These are phyloP conservation scores for Tricholomella constricta DNA, from an alignment of 768 basidiomycete species.

Conservation along the genomic window DNA sequence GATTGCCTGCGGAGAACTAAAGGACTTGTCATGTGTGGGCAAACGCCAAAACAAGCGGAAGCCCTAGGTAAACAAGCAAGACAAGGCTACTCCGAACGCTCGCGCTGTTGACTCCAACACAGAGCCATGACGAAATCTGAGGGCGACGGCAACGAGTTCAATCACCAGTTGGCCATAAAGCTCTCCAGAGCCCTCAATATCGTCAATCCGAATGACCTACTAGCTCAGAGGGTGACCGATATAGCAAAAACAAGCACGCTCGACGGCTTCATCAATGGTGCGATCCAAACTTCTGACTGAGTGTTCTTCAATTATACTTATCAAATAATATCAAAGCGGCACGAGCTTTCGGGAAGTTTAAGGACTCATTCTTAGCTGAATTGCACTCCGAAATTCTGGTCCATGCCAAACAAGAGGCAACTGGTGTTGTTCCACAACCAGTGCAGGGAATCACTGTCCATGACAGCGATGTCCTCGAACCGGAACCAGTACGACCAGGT, in stretches of 20 bases:
- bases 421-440: slow-evolving; percentile 55
- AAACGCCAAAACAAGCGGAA: slow-evolving; percentile 6
- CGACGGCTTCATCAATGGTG: slow-evolving; percentile 71
- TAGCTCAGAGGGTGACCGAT: slow-evolving; percentile 77
- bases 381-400: slow-evolving; percentile 78
- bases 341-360: slow-evolving; percentile 83
- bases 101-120: background rate
- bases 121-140: slow-evolving; percentile 11
- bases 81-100: background rate
- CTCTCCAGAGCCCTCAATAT: slow-evolving; percentile 80
- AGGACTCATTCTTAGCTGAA: slow-evolving; percentile 74
- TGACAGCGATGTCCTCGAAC: slow-evolving; percentile 81
- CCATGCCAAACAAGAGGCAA: slow-evolving; percentile 66
- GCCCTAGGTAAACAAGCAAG: background rate
- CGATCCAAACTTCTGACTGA: slow-evolving; percentile 12
- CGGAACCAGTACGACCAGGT: slow-evolving; percentile 75
- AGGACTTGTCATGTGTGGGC: no score
- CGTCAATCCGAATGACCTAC: slow-evolving; percentile 80
- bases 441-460: slow-evolving; percentile 78
- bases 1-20: no score
- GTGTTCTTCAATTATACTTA: background rate
- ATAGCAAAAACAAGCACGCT: slow-evolving; percentile 72
- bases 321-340: slow-evolving; percentile 50
- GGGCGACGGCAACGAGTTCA: slow-evolving; percentile 45
- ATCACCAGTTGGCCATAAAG: slow-evolving; percentile 73